A percentile compares a stretch with the other conserved stretches of the same genome.
phyloP scores from a whole-genome alignment of 1,139 yeast genomes.

The Kazachstania sp. region DNA sequence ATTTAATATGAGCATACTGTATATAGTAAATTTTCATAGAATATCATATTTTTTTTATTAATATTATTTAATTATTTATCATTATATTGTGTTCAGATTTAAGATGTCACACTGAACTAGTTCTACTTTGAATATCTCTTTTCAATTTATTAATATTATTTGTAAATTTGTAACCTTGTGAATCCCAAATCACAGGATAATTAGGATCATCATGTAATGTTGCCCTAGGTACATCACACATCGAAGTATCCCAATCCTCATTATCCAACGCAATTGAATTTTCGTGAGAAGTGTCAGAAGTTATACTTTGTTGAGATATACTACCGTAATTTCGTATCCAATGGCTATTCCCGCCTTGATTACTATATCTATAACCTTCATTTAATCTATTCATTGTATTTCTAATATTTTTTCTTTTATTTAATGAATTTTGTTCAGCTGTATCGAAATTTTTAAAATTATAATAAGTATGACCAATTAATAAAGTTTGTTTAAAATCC shows the following conservation, averaged over 20 bases:
- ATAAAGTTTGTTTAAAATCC: conserved; percentile 69
- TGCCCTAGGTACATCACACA: conserved; percentile 19
- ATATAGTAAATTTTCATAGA: neutral
- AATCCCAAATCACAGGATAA: conserved; percentile 49
- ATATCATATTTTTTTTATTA: neutral
- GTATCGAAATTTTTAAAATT: conserved; percentile 81
- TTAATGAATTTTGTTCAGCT: conserved; percentile 39
- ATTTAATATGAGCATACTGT: neutral
- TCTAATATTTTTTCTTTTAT: conserved; percentile 52
- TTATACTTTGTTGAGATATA: conserved; percentile 3
- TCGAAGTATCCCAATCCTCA: conserved; percentile 42
- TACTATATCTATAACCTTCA: conserved; percentile 74
- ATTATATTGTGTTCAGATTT: no score
- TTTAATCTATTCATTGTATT: conserved; percentile 66
- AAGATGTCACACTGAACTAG: neutral
- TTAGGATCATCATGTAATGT: conserved; percentile 30
- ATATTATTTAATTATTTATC: neutral
- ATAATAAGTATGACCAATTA: conserved; percentile 54
- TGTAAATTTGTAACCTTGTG: conserved; percentile 32
- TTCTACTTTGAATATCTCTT: conserved; percentile 17
- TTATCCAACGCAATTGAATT: neutral
- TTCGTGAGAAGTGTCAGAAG: neutral
- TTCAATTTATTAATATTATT: conserved; percentile 29
- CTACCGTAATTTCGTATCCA: conserved; percentile 46
- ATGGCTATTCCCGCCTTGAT: conserved; percentile 71